Base-by-base conservation (phyloP, 75 land plant species). In the Adiantum capillusveneris region DNA sequence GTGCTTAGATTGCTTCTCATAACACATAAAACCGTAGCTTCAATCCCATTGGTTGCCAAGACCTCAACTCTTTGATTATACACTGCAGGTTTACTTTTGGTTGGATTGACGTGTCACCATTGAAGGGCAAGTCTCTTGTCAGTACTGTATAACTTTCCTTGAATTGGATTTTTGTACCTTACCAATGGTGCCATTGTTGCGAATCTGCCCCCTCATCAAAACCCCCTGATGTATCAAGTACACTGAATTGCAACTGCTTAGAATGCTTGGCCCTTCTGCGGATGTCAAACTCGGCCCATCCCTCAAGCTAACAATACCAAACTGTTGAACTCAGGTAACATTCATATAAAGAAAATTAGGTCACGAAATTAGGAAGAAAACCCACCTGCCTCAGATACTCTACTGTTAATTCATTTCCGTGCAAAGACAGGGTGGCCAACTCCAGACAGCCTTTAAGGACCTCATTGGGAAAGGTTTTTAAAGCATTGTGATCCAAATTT, bases 171-270 rank as follows among this genome's bases (percentile, higher is more conserved):
- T n/a, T n/a, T n/a, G n/a, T 34, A 34, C 9, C 37, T 34, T 34
- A 34, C 37, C 37, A 34, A 46, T 46, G 49, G 21, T 17, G 6
- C 49, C 49, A 46, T 46, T 17, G 21, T 11, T 58, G 21, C 13
- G 60, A n/a, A 34, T 58, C 60, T 30, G 60, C 39, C 2, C 60
- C 60, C 41, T 58, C 60, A 34, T 58, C 60, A 34, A 58, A 58
- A 21, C 60, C 60, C 2, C 37, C 60, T 29, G 57, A 19, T 21
- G 57, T 5, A 29, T 34, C 60, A 28, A 58, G 30, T 11, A 58
- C 21, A 30, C 31, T 29, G 31, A 58, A 58, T 5, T 30, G 37
- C 41, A 58, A 12, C 19, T 58, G 60, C n/a, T 58, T 58, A 16
- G 30, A 29, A 58, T 58, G 37, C 41, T 58, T 58, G 11, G 60